These are phyloP conservation scores for Trichosanthes truncata DNA, from an alignment of 306 rosid species.

Conservation along the genomic window DNA sequence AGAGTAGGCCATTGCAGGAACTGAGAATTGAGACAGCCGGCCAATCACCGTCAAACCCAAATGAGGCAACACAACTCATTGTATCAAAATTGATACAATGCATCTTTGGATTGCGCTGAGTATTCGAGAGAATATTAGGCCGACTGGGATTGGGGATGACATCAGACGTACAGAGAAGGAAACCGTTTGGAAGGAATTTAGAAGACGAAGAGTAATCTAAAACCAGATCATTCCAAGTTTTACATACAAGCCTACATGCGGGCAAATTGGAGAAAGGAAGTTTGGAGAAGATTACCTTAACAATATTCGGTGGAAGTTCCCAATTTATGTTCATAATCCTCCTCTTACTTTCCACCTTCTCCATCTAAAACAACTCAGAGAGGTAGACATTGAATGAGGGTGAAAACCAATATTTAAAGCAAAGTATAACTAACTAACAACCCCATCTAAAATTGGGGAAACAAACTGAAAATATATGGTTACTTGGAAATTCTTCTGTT, in stretches of 20 bases:
- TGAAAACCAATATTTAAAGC: too few relatives aligned
- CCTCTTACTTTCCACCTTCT: not conserved
- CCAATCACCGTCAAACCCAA: not conserved
- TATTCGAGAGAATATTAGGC: too few relatives aligned
- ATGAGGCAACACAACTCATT: not conserved
- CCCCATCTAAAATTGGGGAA: too few relatives aligned
- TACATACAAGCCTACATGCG: not conserved
- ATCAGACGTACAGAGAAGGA: not conserved
- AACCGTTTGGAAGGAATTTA: not conserved
- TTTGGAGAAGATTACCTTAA: not conserved
- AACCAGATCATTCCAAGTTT: not conserved
- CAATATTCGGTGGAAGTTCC: not conserved
- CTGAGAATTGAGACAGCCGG: fast-evolving
- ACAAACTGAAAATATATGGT: too few relatives aligned
- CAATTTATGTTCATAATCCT: not conserved
- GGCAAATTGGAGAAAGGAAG: not conserved
- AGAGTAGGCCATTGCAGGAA: not conserved
- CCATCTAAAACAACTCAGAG: too few relatives aligned
- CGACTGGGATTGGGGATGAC: too few relatives aligned
- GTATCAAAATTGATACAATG: not conserved
- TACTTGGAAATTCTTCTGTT: too few relatives aligned
- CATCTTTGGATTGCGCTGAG: not conserved
- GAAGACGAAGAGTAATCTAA: not conserved
- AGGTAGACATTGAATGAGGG: too few relatives aligned
- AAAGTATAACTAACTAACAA: too few relatives aligned